Conservation (phyloP, 768 basidiomycete genomes). For the Podaxis carcinomalis region DNA sequence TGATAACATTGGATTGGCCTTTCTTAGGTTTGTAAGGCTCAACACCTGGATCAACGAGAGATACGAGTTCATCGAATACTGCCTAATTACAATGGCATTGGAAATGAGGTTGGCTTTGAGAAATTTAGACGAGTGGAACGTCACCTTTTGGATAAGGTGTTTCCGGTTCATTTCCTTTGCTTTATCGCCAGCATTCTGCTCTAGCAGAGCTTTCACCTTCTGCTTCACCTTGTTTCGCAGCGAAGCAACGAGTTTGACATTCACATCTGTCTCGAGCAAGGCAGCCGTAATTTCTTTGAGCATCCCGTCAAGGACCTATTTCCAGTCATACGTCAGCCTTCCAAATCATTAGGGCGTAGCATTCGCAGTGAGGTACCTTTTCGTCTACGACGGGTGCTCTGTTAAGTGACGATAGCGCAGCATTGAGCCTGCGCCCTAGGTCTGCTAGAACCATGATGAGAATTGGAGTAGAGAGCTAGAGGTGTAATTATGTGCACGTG, state of each 20-base stretch:
- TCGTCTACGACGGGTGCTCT: constrained; percentile 88
- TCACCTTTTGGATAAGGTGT: constrained; percentile 88
- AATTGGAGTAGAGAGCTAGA: not conserved
- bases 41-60: constrained; percentile 91
- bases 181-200: constrained; percentile 59
- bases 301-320: constrained; percentile 85
- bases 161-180: constrained; percentile 79
- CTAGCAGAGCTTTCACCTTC: constrained; percentile 81
- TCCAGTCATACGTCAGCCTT: not conserved
- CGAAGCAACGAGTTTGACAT: constrained; percentile 91
- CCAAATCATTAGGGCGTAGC: not conserved
- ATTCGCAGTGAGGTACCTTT: constrained; percentile 50
- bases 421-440: constrained; percentile 90
- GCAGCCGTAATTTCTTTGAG: constrained; percentile 96
- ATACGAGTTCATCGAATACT: constrained; percentile 94
- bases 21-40: constrained; percentile 97
- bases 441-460: constrained; percentile 88
- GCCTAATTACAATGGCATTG: constrained; percentile 44
- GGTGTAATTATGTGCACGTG: constrained; percentile 1
- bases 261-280: constrained; percentile 94
- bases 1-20: constrained; percentile 89
- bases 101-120: not conserved
- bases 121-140: not conserved
- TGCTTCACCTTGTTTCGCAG: constrained; percentile 86
- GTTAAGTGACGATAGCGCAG: constrained; percentile 86